These are phyloP conservation scores for Aspergillus ostianus DNA, from an alignment of 495 filamentous ascomycete species.

Conservation along the genomic window DNA sequence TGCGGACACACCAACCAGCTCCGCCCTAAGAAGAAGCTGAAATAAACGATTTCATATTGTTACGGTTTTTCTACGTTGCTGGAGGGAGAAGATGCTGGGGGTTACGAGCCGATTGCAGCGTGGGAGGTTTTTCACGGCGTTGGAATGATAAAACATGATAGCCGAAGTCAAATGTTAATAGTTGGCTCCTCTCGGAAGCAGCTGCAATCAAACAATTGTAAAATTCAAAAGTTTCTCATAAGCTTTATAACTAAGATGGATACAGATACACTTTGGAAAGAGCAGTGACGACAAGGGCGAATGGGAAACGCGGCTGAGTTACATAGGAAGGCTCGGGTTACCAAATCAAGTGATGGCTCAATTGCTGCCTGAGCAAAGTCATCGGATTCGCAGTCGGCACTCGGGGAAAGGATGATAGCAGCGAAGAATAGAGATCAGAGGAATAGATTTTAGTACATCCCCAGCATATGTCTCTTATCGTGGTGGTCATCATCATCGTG, in stretches of 20 bases:
- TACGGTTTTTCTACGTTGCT: slow-evolving; percentile 47
- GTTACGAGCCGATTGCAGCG: slow-evolving; percentile 41
- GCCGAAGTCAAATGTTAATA: slow-evolving; percentile 45
- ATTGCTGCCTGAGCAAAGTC: slow-evolving; percentile 28
- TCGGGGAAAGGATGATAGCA: slow-evolving; percentile 3
- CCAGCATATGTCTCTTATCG: slow-evolving; percentile 33
- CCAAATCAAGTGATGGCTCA: slow-evolving; percentile 7
- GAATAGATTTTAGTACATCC: slow-evolving; percentile 7
- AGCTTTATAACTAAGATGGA: slow-evolving; percentile 9
- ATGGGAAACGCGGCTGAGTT: background rate
- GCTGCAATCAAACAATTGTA: slow-evolving; percentile 46
- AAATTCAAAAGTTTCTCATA: slow-evolving; percentile 31
- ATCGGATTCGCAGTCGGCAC: slow-evolving; percentile 10
- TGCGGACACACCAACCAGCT: slow-evolving; percentile 99
- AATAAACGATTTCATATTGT: slow-evolving; percentile 63
- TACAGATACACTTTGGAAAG: slow-evolving; percentile 11
- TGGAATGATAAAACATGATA: slow-evolving; percentile 47
- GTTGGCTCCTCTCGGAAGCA: slow-evolving; percentile 40
- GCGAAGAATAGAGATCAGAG: background rate
- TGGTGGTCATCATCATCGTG: slow-evolving; percentile 24
- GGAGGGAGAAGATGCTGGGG: slow-evolving; percentile 29
- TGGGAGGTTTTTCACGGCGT: slow-evolving; percentile 47
- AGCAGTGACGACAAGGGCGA: slow-evolving; percentile 8
- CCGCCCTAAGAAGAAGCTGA: slow-evolving; percentile 99
- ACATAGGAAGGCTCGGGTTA: background rate